phyloP scores from a whole-genome alignment of 2,329 filamentous ascomycete genomes.

The Fusarium duplospermum region DNA sequence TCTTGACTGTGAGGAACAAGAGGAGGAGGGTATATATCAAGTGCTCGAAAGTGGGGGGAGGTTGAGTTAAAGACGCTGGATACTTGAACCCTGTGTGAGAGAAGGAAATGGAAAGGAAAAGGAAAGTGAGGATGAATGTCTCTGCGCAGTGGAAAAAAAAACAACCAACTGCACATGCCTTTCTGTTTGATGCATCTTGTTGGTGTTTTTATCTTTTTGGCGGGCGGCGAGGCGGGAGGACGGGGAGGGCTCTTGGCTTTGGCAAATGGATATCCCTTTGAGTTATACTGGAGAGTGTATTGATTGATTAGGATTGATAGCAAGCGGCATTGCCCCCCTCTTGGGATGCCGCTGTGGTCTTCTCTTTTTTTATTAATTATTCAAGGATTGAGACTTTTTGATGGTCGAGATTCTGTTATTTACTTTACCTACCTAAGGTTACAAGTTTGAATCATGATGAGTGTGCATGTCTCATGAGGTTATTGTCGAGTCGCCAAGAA shows the following conservation, averaged over 20 bases:
- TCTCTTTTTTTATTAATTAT: slow-evolving; percentile 29
- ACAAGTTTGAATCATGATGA: neutral
- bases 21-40: slow-evolving; percentile 25
- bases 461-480: neutral
- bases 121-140: neutral
- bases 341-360: slow-evolving; percentile 1
- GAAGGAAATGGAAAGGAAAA: slow-evolving; percentile 8
- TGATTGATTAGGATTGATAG: slow-evolving; percentile 27
- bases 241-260: slow-evolving; percentile 21
- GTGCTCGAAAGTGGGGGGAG: slow-evolving; percentile 10
- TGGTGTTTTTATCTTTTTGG: slow-evolving; percentile 38
- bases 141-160: slow-evolving; percentile 17
- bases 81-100: slow-evolving; percentile 4
- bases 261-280: slow-evolving; percentile 43
- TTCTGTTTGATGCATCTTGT: slow-evolving; percentile 35
- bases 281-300: slow-evolving; percentile 40
- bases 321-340: slow-evolving; percentile 11
- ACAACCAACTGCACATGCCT: slow-evolving; percentile 8
- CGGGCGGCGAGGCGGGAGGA: slow-evolving; percentile 8
- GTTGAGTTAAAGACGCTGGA: slow-evolving; percentile 15
- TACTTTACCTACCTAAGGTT: neutral
- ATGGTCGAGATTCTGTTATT: slow-evolving; percentile 13
- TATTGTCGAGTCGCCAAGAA: neutral
- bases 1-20: neutral
- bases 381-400: slow-evolving; percentile 10